phyloP scores from a whole-genome alignment of 2,329 filamentous ascomycete genomes.

The Exophiala oligosperma region DNA sequence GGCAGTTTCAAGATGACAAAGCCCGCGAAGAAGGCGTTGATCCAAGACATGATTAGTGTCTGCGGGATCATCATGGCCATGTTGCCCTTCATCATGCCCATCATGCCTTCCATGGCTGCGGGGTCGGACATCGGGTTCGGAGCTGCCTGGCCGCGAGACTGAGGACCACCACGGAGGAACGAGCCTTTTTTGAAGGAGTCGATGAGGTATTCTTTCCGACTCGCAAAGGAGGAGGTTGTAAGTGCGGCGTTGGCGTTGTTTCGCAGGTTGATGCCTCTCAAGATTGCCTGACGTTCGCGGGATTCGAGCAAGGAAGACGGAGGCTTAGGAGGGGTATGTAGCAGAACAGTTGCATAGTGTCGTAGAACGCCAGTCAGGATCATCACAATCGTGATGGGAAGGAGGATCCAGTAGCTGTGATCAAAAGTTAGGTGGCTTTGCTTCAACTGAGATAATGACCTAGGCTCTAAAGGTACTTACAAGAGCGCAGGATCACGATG shows the following conservation, averaged over 20 bases:
- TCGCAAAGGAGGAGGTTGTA: constrained; percentile 72
- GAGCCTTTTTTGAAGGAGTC: constrained; percentile 80
- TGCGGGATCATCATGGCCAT: constrained; percentile 99
- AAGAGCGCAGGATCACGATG: constrained; percentile 97
- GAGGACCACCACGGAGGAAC: constrained; percentile 81
- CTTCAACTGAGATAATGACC: neutral
- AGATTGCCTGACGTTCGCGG: constrained; percentile 81
- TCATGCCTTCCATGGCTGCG: constrained; percentile 98
- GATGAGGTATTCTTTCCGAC: constrained; percentile 77
- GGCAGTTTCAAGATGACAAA: constrained; percentile 99
- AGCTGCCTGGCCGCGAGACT: constrained; percentile 79
- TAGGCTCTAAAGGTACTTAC: constrained; percentile 54
- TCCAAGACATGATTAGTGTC: constrained; percentile 99
- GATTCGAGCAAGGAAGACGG: constrained; percentile 59
- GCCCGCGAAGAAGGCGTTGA: constrained; percentile 97
- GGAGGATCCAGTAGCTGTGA: constrained; percentile 93
- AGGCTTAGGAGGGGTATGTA: constrained; percentile 80
- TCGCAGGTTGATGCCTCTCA: constrained; percentile 82
- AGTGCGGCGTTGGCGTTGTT: constrained; percentile 79
- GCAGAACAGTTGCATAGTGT: constrained; percentile 92
- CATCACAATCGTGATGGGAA: constrained; percentile 98
- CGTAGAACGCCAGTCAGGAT: constrained; percentile 92
- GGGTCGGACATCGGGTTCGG: constrained; percentile 95
- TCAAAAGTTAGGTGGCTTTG: constrained; percentile 7
- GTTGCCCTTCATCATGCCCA: constrained; percentile 99